A percentile compares a stretch with the other conserved stretches of the same genome.
Evolutionary conservation across 164 flowering plant genomes (phyloP).

Genomic region (Saururus chinensis): DNA sequence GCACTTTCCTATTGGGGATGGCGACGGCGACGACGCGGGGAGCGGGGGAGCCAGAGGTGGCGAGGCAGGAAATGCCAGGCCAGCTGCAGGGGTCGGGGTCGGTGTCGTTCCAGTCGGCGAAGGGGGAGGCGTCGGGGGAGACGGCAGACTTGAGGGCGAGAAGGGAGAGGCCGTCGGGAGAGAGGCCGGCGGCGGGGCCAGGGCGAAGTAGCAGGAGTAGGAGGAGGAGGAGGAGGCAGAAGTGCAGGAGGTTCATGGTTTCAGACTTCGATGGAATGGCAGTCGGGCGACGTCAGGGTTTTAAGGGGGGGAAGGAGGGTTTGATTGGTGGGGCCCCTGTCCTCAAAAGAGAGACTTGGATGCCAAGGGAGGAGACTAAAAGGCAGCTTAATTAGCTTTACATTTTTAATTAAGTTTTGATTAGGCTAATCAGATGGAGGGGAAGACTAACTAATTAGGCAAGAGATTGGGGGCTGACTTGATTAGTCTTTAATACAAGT

Average conservation of each 20-base stretch:
- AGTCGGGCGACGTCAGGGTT: no score
- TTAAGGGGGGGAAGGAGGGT: no score
- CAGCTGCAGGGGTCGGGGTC: constrained; percentile 58
- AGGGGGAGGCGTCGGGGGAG: constrained; percentile 20
- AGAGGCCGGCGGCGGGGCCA: constrained; percentile 11
- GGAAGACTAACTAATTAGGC: no score
- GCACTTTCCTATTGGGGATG: constrained; percentile 43
- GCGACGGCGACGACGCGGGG: constrained; percentile 74
- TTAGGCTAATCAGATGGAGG: no score
- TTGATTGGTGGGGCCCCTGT: background rate
- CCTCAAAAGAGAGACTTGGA: constrained; percentile 38
- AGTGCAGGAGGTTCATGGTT: constrained; percentile 1
- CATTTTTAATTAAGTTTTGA: no score
- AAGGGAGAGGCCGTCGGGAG: constrained; percentile 60
- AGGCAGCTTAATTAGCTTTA: background rate
- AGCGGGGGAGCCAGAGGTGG: constrained; percentile 17
- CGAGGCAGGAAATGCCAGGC: constrained; percentile 65
- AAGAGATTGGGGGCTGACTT: no score
- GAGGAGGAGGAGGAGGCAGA: constrained; percentile 12
- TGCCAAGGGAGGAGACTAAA: constrained; percentile 20
- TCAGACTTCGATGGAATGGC: no score
- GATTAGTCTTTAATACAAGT: no score
- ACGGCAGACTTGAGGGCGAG: constrained; percentile 68
- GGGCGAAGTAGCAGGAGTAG: constrained; percentile 6
- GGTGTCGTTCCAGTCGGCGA: constrained; percentile 63